Conservation (phyloP, 176 grass and related monocot genomes). For the Aegilops sharonensis region DNA sequence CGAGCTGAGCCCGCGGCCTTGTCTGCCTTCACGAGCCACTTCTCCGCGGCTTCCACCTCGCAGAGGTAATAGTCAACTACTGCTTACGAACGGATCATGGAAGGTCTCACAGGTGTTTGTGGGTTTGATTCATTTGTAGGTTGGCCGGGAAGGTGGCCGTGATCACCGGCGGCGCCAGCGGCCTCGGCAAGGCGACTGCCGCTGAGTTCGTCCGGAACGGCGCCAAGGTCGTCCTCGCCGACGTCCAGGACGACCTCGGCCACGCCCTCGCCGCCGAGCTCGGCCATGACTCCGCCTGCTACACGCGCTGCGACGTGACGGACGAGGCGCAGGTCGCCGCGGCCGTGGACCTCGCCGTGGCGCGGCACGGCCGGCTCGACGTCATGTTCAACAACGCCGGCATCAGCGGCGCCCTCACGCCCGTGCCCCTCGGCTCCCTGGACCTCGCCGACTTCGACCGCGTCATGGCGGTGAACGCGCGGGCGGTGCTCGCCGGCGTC, state of each 20-base stretch:
- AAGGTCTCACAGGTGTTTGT: too few species aligned
- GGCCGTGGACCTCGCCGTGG: slow-evolving; percentile 43
- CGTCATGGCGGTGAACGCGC: slow-evolving; percentile 55
- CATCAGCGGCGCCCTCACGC: background rate
- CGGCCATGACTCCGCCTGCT: background rate
- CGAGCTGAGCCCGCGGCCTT: background rate
- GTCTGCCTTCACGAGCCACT: background rate
- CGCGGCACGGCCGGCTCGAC: slow-evolving; percentile 43
- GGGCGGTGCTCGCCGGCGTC: slow-evolving; percentile 34
- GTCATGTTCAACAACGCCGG: slow-evolving; percentile 63
- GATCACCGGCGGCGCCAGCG: slow-evolving; percentile 41
- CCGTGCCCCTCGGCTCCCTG: background rate
- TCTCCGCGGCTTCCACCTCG: background rate
- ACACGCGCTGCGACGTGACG: slow-evolving; percentile 35
- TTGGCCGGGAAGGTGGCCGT: slow-evolving; percentile 41
- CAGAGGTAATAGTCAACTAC: background rate
- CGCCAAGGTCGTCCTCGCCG: slow-evolving; percentile 37
- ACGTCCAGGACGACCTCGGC: slow-evolving; percentile 47
- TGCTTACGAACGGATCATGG: background rate
- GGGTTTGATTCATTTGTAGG: background rate
- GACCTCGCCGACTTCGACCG: slow-evolving; percentile 60
- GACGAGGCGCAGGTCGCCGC: slow-evolving; percentile 44
- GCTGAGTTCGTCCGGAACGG: slow-evolving; percentile 27
- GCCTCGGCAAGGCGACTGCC: slow-evolving; percentile 35
- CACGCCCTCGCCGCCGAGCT: slow-evolving; percentile 17